Base-by-base conservation (phyloP, 768 basidiomycete genomes). In the Kwoniella europaea region DNA sequence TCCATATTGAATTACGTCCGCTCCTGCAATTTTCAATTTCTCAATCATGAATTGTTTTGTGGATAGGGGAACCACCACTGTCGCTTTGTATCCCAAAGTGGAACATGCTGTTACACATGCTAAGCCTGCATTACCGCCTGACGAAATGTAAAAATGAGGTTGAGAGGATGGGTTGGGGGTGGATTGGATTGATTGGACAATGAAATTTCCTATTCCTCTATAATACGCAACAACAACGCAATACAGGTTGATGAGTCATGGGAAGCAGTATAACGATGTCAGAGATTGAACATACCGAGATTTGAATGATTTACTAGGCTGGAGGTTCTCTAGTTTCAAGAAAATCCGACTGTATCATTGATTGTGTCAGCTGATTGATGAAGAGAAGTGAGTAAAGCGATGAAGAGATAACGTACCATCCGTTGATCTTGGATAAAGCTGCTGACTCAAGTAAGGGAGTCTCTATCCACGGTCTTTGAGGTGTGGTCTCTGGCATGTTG, bases 81-180 rank as follows among this genome's bases (percentile, higher is more conserved):
- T 76, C 22, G 71, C 74, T 42, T 56, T 56, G 35, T 76, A 71
- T 5, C 76, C 76, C 7, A 77, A 66, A 3, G 63, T 68, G 18
- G 27, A 16, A 20, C 71, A 52, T 10, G 73, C 73, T 20, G 74
- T 57, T 18, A 73, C 74, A 22, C 66, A 68, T 7, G 76, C 76
- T 46, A 77, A 62, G n/a, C 80, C 80, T 41, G 80, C 80, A 42
- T 81, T 81, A 1, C 80, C 80, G 10, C 76, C 80, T 18, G 74
- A 76, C 1, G 76, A 75, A 43, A 58, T 63, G 62, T 73, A 69
- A 59, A 80, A 73, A 44, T 78, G 75, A n/a, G 67, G 68, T 24
- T 50, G 53, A 12, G 71, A 53, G 22, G 18, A 6, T 7, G 68
- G 65, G 52, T 18, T 59, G 16, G 67, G n/a, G 24, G 4, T 10